These are phyloP conservation scores for Rhodotorula graminis DNA, from an alignment of 768 basidiomycete genomes.

Conservation along the genomic window DNA sequence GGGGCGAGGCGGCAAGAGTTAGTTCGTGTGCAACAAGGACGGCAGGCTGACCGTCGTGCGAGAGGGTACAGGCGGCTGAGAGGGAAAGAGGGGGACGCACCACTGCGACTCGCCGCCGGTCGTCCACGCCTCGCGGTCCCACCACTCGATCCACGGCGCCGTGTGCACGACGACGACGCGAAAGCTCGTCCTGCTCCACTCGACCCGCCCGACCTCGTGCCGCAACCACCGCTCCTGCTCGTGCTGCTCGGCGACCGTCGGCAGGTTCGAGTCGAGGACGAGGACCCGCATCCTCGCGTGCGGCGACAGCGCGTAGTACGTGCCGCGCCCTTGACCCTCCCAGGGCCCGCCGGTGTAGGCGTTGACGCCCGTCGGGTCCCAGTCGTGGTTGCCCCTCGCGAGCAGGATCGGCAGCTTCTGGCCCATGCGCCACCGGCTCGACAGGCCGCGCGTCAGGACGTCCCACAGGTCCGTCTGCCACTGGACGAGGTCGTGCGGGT, in stretches of 20 bases:
- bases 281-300: slow-evolving; percentile 28
- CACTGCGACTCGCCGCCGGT: slow-evolving; percentile 26
- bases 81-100: slow-evolving; percentile 1
- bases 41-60: too few species aligned
- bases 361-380: slow-evolving; percentile 31
- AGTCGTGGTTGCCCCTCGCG: slow-evolving; percentile 39
- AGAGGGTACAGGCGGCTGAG: not conserved
- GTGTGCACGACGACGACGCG: slow-evolving; percentile 32
- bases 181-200: slow-evolving; percentile 27
- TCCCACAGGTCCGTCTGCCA: slow-evolving; percentile 41
- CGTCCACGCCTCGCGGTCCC: slow-evolving; percentile 31
- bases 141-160: slow-evolving; percentile 38
- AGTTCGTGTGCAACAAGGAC: too few species aligned
- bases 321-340: not conserved
- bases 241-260: slow-evolving; percentile 9
- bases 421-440: not conserved
- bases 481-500: slow-evolving; percentile 32
- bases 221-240: slow-evolving; percentile 34
- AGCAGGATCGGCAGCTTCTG: slow-evolving; percentile 26
- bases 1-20: too few species aligned
- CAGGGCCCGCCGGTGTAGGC: slow-evolving; percentile 16
- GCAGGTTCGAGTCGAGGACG: slow-evolving; percentile 37
- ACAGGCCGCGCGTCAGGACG: slow-evolving; percentile 14
- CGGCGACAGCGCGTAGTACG: slow-evolving; percentile 22
- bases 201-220: slow-evolving; percentile 15